Evolutionary conservation across 176 grass and related monocot genomes (phyloP), one percentile per base, ranked within the genome.

Genomic region (Carex littledalei): DNA sequence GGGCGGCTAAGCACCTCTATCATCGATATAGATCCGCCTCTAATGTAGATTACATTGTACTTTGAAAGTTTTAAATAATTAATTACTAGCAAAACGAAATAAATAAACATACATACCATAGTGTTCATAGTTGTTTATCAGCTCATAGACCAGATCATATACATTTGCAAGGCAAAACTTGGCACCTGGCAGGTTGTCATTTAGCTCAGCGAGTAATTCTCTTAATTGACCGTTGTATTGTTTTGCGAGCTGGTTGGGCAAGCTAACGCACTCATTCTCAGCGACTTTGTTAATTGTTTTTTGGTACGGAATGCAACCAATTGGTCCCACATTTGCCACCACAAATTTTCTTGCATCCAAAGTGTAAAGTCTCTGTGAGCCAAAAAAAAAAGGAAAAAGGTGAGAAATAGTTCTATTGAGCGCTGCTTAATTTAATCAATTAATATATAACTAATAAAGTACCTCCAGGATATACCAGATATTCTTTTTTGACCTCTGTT

Each of bases 301-400:
- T 86, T 99, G 93, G 82, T 99, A 99, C 15, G 96, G 96, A 83
- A 99, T 99, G 96, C 96, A 99, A 0, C 96, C 96, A 39, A 99
- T 85, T 13, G 96, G 96, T 0, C 96, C 96, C 4, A 99, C 96
- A 65, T 99, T 99, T 5, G 88, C 88, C 60, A 99, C 81, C 35
- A 99, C 91, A 80, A 99, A 90, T 85, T 99, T 99, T 34, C 91
- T 67, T 3, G 96, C 96, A 54, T 82, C 96, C 10, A 99, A 87
- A 35, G 88, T 39, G 88, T 99, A 74, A 8, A 99, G 52, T 87
- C 96, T 89, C 89, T 96, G 81, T 47, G 73, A 84, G n/a, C 3
- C 13, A n/a, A 56, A 43, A 78, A 32, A 59, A 50, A 20, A 16
- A 84, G 22, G n/a, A 1, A 34, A 15, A 64, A 64, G 54, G 21